These are phyloP conservation scores for Globisporangium paddicum DNA, from an alignment of 352 stramenopile genomes.

Conservation along the genomic window DNA sequence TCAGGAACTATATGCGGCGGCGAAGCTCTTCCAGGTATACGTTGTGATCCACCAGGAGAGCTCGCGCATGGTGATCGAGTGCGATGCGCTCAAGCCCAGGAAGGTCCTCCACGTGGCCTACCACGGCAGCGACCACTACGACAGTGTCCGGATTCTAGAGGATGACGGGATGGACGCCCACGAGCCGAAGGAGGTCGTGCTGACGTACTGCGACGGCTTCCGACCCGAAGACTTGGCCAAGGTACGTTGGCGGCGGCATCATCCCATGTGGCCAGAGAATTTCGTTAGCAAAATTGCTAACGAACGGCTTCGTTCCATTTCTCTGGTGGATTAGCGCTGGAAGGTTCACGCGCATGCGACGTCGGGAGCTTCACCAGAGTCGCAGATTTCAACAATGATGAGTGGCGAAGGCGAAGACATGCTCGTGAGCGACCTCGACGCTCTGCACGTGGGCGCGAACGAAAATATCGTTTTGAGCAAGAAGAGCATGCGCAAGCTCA, in stretches of 20 bases:
- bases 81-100: constrained; percentile 44
- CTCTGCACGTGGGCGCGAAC: constrained; percentile 1
- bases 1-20: constrained; percentile 71
- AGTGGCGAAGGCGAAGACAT: neutral
- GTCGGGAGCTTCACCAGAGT: neutral
- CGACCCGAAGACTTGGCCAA: constrained; percentile 48
- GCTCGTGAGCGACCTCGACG: neutral
- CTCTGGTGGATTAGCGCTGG: constrained; percentile 10
- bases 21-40: constrained; percentile 67
- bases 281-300: neutral
- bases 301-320: neutral
- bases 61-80: constrained; percentile 68
- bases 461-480: constrained; percentile 25
- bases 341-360: neutral
- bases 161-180: constrained; percentile 28
- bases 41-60: constrained; percentile 74
- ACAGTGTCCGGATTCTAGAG: constrained; percentile 59
- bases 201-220: constrained; percentile 62
- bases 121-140: constrained; percentile 78
- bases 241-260: constrained; percentile 21
- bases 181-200: constrained; percentile 39
- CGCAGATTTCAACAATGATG: neutral
- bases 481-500: constrained; percentile 37
- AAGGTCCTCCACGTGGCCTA: constrained; percentile 58
- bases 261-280: neutral